Evolutionary conservation across 768 basidiomycete species (phyloP), one percentile per base, ranked within the genome.

Genomic region (Wakefieldia striispora): DNA sequence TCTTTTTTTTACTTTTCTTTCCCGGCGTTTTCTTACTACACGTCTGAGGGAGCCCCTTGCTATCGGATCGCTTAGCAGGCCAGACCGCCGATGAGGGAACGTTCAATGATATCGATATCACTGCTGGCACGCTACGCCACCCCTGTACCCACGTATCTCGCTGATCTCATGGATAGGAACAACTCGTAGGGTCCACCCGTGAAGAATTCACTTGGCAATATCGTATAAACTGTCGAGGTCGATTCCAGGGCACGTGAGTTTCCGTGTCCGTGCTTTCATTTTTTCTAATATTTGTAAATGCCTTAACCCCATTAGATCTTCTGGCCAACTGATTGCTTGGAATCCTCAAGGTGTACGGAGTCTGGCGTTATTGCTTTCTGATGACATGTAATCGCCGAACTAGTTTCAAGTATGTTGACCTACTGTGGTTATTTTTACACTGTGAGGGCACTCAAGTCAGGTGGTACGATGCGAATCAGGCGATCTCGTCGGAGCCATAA

Each of bases 121-220:
- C n/a, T n/a, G n/a, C n/a, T n/a, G n/a, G n/a, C n/a, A n/a, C n/a
- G 13, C 6, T 21, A 39, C 4, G 2, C 4, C 40, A 17, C 40
- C 27, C 13, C 36, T n/a, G 11, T 16, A 21, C n/a, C 10, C 14
- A 17, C 24, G 3, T 3, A 31, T 39, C 23, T 7, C 31, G 40
- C 40, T 45, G 48, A 51, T 44, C 35, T 43, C 53, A 36, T 23
- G 36, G 20, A 40, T 43, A 79, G 81, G 75, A 40, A 77, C 75
- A 6, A 33, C 6, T 4, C 14, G 33, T 7, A 50, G 79, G 75
- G 45, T 60, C 86, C 37, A 69, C 67, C 17, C 45, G 88, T 51
- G 75, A 74, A n/a, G 59, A 88, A 91, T 63, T 63, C 53, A 46
- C 76, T 72, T 43, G 87, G 87, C 55, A 8, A 36, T 0, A 40